A percentile compares a stretch with the other conserved stretches of the same genome.
phyloP scores from a whole-genome alignment of 441 rosid genomes.

The Euphorbia celastroides region DNA sequence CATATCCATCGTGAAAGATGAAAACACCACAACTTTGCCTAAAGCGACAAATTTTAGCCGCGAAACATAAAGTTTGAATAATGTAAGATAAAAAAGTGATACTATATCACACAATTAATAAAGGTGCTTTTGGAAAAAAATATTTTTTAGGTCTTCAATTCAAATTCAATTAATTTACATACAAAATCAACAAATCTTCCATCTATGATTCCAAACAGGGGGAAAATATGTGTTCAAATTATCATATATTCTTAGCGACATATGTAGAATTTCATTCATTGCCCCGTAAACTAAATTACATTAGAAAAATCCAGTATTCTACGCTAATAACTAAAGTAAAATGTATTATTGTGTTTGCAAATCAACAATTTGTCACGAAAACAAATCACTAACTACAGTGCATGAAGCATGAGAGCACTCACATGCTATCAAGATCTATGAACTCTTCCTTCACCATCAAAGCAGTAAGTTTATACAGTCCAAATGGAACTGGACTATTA shows the following conservation, averaged over 20 bases:
- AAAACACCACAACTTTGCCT: not conserved
- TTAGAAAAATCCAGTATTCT: not conserved
- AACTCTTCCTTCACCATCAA: conserved; percentile 90
- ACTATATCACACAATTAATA: not conserved
- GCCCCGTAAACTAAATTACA: not conserved
- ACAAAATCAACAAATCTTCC: too few relatives aligned
- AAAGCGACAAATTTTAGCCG: not conserved
- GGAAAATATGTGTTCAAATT: not conserved
- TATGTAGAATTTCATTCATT: not conserved
- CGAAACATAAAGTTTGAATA: not conserved
- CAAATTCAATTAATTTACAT: too few relatives aligned
- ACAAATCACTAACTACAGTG: not conserved
- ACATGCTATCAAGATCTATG: conserved; percentile 97
- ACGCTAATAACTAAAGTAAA: not conserved
- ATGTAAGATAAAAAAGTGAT: not conserved
- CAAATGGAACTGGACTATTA: conserved; percentile 72
- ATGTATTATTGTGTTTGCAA: not conserved
- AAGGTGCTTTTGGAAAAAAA: too few relatives aligned
- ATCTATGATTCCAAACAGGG: too few relatives aligned
- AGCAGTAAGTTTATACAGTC: conserved; percentile 94
- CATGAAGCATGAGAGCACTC: conserved; percentile 28
- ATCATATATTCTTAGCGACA: not conserved
- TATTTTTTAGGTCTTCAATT: too few relatives aligned
- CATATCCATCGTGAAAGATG: not conserved
- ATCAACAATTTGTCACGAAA: not conserved